phyloP scores from a whole-genome alignment of 2,329 filamentous ascomycete genomes.

The Polytolypa hystricis region DNA sequence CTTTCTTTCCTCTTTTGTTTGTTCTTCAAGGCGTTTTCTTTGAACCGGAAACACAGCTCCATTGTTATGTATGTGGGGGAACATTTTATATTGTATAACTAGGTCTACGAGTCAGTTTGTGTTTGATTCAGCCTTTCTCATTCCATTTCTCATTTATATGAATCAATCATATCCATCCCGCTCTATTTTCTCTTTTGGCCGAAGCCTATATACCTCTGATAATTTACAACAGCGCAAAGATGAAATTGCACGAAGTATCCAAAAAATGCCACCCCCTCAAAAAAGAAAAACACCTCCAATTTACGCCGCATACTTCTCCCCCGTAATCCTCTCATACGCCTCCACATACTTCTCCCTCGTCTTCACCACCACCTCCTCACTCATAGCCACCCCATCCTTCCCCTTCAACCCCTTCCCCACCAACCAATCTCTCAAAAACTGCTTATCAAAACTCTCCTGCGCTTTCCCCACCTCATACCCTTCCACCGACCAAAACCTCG shows the following conservation, averaged over 20 bases:
- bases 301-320: conserved; percentile 28
- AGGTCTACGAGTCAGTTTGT: too few species aligned
- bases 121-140: too few species aligned
- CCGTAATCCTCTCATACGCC: conserved; percentile 60
- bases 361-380: conserved; percentile 55
- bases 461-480: conserved; percentile 60
- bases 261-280: too few species aligned
- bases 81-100: neutral
- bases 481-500: conserved; percentile 73
- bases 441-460: conserved; percentile 84
- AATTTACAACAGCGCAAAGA: too few species aligned
- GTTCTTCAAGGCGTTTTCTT: neutral
- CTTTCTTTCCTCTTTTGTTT: too few species aligned
- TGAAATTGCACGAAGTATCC: too few species aligned
- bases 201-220: too few species aligned
- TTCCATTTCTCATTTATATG: too few species aligned
- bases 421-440: conserved; percentile 74
- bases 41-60: too few species aligned
- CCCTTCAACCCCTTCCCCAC: conserved; percentile 61
- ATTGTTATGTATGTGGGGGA: neutral
- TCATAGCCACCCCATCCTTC: conserved; percentile 60
- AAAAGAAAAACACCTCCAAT: neutral
- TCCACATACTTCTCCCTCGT: conserved; percentile 66
- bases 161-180: too few species aligned
- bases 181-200: too few species aligned